phyloP scores from a whole-genome alignment of 208 protist genomes.

The Acanthamoeba royreba region DNA sequence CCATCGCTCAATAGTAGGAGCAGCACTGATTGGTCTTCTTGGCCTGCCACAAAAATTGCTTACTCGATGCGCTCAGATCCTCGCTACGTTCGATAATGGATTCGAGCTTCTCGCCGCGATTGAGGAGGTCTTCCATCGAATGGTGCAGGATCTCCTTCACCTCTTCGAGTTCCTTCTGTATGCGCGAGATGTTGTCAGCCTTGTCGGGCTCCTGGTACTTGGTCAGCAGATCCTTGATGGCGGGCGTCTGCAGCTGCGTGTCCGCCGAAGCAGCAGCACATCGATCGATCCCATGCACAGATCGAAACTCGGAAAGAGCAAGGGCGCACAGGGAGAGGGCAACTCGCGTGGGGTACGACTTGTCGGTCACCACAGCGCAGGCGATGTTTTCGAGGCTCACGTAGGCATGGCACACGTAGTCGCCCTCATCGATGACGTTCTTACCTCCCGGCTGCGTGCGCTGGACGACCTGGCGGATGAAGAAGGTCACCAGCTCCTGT shows the following conservation, averaged over 20 bases:
- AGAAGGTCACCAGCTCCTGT: conserved; percentile 41
- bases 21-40: conserved; percentile 53
- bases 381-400: background rate
- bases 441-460: background rate
- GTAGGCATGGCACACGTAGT: conserved; percentile 19
- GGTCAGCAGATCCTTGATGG: background rate
- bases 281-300: background rate
- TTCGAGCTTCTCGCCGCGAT: conserved; percentile 55
- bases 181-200: conserved; percentile 11
- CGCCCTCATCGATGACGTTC: conserved; percentile 34
- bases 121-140: conserved; percentile 39
- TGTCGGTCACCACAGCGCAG: background rate
- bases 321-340: background rate
- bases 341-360: conserved; percentile 6
- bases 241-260: background rate
- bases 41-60: conserved; percentile 53
- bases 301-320: background rate
- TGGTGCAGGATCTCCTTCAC: conserved; percentile 51
- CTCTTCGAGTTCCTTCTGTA: conserved; percentile 54
- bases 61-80: conserved; percentile 45
- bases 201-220: conserved; percentile 46
- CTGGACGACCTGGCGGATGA: conserved; percentile 22
- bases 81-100: conserved; percentile 42
- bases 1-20: background rate
- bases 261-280: background rate